Evolutionary conservation across 495 filamentous ascomycete species (phyloP), one percentile per base, ranked within the genome.

Genomic region (Xeromyces bisporus): DNA sequence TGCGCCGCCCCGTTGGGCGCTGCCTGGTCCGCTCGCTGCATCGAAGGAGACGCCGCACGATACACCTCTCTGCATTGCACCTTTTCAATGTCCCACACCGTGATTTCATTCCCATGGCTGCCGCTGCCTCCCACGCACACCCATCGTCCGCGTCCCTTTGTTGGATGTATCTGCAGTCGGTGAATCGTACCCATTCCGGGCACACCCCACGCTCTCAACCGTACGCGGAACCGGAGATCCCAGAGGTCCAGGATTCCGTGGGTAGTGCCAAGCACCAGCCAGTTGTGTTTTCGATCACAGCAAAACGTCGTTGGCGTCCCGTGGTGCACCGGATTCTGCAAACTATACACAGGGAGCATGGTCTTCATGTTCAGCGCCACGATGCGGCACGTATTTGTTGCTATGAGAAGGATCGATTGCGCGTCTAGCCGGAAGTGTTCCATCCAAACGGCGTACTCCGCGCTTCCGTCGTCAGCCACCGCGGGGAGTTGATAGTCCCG

Each of bases 31-130:
- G 29, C 17, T 6, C 6, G 4, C 5, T 5, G 5, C 4, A 5
- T 12, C 14, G 35, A 39, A 3, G 33, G 37, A 3, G 51, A 53
- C 13, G 53, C 60, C 4, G 75, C 69, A 9, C 80, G 75, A 54
- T 87, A 96, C 2, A 93, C 75, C 51, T 94, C 87, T 37, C 83
- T 71, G 41, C 91, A 96, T 35, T 76, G 67, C 12, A 75, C 70
- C 46, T 87, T 89, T 44, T 96, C 86, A 10, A 93, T 62, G 51
- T 99, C 91, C 89, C 89, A 99, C 2, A 91, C 76, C 1, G 83
- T 91, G 11, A 99, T 69, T 44, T 96, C 87, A 32, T 61, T 57
- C n/a, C 80, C 82, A 36, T 80, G 74, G 6, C 73, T 75, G n/a
- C 80, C 91, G 12, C 85, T 85, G 17, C 86, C 83, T 1, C 83